Base-by-base conservation (phyloP, 31 red algal genomes). In the Asparagopsis taxiformis region DNA sequence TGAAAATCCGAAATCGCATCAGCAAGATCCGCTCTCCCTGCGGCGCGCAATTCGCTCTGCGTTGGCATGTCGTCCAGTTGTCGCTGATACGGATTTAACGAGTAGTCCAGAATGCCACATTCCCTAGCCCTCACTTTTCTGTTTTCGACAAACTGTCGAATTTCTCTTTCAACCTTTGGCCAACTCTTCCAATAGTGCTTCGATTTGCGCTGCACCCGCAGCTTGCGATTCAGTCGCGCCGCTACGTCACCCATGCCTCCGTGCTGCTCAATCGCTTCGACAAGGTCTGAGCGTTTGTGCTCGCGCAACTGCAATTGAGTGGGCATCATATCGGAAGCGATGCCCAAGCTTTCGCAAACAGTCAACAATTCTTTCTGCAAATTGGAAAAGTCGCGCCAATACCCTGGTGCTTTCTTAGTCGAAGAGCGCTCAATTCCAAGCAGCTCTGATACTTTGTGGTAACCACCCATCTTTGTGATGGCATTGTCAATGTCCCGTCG, bases 401-500 rank as follows among this genome's bases (percentile, higher is more conserved):
- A 88, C 2, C 84, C 84, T n/a, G 53, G 3, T 3, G 34, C 34
- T 32, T 23, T 31, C 26, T 32, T 49, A 13, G 1, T 43, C 8
- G 50, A 30, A 3, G 37, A 37, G 20, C 49, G 29, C 0, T 49
- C 28, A 61, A 61, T 50, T 36, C 89, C 76, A 49, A 92, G 60
- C 21, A 60, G 33, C 30, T 51, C 22, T 23, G 70, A 67, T 3
- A 92, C 72, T 49, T 81, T 82, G 60, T 26, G 51, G 34, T 79
- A 85, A 22, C 89, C 89, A 7, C 89, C 89, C 36, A 72, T 38
- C 41, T 82, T 79, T 3, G 74, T 67, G 15, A 92, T 85, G 21
- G 79, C 89, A 48, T 79, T 85, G 50, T 79, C 56, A 13, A 92
- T 37, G 43, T 92, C 89, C 16, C 34, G 53, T 59, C 89, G 65